Evolutionary conservation across 2,329 filamentous ascomycete species (phyloP).

Genomic region (Sporothrix protearum): DNA sequence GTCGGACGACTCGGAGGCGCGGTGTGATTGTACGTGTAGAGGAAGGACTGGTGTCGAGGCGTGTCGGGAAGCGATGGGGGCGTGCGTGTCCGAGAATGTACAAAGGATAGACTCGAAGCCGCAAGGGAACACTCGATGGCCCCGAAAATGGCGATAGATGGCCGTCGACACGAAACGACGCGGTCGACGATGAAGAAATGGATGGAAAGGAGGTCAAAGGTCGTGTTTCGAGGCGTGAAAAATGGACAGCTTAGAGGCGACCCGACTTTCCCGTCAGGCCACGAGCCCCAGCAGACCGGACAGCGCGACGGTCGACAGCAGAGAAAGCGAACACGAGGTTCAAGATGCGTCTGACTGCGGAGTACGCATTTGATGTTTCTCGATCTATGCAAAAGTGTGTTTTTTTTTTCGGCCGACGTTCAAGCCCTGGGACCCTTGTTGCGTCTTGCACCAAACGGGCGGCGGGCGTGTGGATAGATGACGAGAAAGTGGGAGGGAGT

Average conservation of each 20-base stretch:
- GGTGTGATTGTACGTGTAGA: background rate
- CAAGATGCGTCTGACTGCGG: background rate
- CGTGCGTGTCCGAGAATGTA: background rate
- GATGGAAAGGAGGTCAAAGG: background rate
- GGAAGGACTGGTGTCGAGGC: constrained; percentile 9
- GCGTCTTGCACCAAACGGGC: constrained; percentile 26
- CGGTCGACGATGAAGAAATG: background rate
- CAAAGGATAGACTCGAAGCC: background rate
- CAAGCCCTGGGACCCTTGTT: constrained; percentile 22
- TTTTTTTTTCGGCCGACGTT: constrained; percentile 16
- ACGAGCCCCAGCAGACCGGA: constrained; percentile 7
- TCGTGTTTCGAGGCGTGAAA: background rate
- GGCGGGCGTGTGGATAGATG: constrained; percentile 29
- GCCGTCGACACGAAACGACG: background rate
- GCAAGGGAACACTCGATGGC: background rate
- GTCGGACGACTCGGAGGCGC: constrained; percentile 15
- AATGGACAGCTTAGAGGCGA: background rate
- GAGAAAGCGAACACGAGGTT: background rate
- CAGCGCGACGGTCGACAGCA: constrained; percentile 1
- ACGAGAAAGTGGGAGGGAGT: constrained; percentile 29
- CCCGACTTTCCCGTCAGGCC: constrained; percentile 7
- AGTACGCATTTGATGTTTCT: constrained; percentile 16
- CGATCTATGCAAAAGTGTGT: background rate
- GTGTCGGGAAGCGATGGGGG: background rate
- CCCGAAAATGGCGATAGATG: background rate